Conservation (phyloP, 768 basidiomycete genomes). For the Tricholoma sp. region DNA sequence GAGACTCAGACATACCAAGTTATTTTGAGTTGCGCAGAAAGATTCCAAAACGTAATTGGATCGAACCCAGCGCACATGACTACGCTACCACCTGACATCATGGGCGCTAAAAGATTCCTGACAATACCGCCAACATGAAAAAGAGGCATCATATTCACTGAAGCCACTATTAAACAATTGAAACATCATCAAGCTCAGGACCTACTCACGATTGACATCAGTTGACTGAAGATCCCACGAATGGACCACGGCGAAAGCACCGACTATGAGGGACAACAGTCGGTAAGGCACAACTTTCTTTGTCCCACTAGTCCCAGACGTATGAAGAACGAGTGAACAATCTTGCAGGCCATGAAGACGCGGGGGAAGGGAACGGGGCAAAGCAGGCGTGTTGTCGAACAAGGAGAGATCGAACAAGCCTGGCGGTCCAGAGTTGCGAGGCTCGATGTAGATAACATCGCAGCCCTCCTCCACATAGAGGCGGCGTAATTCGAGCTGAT, state of each 20-base stretch:
- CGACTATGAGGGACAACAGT: constrained; percentile 36
- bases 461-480: constrained; percentile 31
- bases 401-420: constrained; percentile 37
- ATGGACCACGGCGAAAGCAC: constrained; percentile 37
- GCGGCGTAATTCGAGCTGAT: constrained; percentile 29
- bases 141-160: constrained; percentile 49
- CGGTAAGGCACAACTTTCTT: constrained; percentile 46
- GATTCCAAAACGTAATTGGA: constrained; percentile 45
- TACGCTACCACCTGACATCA: constrained; percentile 49
- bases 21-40: constrained; percentile 28
- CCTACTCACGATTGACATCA: constrained; percentile 42
- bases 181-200: not conserved
- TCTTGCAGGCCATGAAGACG: constrained; percentile 48
- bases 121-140: constrained; percentile 62
- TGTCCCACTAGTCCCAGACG: constrained; percentile 19
- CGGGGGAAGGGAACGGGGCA: constrained; percentile 38
- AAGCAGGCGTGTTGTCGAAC: constrained; percentile 15
- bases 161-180: not conserved
- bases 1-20: constrained; percentile 38
- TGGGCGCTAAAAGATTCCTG: constrained; percentile 50
- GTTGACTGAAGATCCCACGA: constrained; percentile 35
- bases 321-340: no score
- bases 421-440: constrained; percentile 27
- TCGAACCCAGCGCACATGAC: constrained; percentile 55
- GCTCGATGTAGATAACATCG: constrained; percentile 32